A percentile compares a stretch with the other conserved stretches of the same genome.
phyloP scores from a whole-genome alignment of 2,329 filamentous ascomycete genomes.

The Stagonosporopsis chrysanthemi region DNA sequence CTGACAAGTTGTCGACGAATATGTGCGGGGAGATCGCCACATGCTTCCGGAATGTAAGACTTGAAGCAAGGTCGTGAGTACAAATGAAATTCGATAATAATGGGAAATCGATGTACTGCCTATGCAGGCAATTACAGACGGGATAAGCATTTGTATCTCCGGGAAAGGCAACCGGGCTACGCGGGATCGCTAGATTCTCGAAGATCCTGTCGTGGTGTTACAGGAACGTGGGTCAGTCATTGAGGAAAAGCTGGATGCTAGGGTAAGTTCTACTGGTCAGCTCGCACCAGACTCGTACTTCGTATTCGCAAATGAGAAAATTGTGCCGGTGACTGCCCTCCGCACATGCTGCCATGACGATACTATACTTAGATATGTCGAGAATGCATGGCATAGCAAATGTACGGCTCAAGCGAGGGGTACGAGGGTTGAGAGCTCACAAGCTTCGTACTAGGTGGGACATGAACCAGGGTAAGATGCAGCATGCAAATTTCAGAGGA shows the following conservation, averaged over 20 bases:
- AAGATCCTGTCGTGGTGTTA: conserved; percentile 14
- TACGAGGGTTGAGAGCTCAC: background rate
- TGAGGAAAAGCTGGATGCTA: conserved; percentile 1
- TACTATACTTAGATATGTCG: conserved; percentile 17
- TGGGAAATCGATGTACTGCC: background rate
- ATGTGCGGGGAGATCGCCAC: background rate
- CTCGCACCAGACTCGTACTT: conserved; percentile 1
- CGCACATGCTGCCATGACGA: conserved; percentile 1
- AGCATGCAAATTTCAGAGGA: background rate
- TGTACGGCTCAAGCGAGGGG: conserved; percentile 7
- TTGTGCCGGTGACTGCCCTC: background rate
- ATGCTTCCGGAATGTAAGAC: conserved; percentile 12
- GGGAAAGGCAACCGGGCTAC: background rate
- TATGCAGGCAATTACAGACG: conserved; percentile 8
- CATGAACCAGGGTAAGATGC: background rate
- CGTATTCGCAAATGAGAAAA: conserved; percentile 10
- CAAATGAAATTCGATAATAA: conserved; percentile 1
- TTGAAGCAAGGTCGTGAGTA: conserved; percentile 15
- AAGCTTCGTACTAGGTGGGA: background rate
- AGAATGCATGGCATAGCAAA: conserved; percentile 18
- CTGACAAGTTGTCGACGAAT: background rate
- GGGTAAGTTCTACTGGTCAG: conserved; percentile 4
- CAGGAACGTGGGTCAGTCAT: conserved; percentile 6
- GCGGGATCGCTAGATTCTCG: background rate
- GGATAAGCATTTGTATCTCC: background rate